These are phyloP conservation scores for Neopestalotiopsis rosae DNA, from an alignment of 2,329 filamentous ascomycete species.

Conservation along the genomic window DNA sequence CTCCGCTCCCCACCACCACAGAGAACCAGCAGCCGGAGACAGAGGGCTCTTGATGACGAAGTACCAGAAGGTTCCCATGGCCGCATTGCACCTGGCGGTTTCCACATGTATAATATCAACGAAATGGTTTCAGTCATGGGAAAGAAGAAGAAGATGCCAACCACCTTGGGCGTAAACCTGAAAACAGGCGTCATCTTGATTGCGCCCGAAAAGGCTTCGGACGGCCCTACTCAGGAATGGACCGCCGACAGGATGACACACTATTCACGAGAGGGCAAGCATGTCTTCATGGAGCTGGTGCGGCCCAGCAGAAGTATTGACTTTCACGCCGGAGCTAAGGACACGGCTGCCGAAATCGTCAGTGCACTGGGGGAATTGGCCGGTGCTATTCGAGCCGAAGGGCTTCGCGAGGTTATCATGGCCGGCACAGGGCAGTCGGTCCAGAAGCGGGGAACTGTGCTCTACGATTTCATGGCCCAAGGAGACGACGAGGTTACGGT, in stretches of 20 bases:
- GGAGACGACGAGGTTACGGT: slow-evolving; percentile 97
- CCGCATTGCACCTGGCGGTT: slow-evolving; percentile 74
- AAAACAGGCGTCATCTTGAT: slow-evolving; percentile 89
- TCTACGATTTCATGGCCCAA: slow-evolving; percentile 97
- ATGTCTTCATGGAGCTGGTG: slow-evolving; percentile 93
- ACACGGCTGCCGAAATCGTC: slow-evolving; percentile 94
- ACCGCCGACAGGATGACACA: slow-evolving; percentile 93
- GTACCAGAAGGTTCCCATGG: slow-evolving; percentile 46
- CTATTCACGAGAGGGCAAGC: slow-evolving; percentile 97
- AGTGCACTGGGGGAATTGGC: slow-evolving; percentile 86
- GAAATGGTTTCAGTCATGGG: slow-evolving; percentile 98
- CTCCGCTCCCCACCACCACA: slow-evolving; percentile 31
- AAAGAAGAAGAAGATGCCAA: slow-evolving; percentile 97
- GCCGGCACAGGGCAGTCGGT: slow-evolving; percentile 71
- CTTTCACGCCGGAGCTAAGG: slow-evolving; percentile 96
- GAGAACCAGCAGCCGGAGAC: slow-evolving; percentile 42
- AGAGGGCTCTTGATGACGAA: slow-evolving; percentile 34
- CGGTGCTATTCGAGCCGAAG: slow-evolving; percentile 82
- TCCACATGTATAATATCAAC: slow-evolving; percentile 95
- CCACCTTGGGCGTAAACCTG: slow-evolving; percentile 92
- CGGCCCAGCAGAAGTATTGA: slow-evolving; percentile 93
- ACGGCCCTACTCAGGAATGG: slow-evolving; percentile 91
- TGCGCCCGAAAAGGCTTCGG: slow-evolving; percentile 80
- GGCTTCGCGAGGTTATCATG: slow-evolving; percentile 82
- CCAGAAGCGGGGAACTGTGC: slow-evolving; percentile 82